A percentile compares a stretch with the other conserved stretches of the same genome.
phyloP scores from a whole-genome alignment of 2,329 filamentous ascomycete genomes.

The Alternaria longipes region DNA sequence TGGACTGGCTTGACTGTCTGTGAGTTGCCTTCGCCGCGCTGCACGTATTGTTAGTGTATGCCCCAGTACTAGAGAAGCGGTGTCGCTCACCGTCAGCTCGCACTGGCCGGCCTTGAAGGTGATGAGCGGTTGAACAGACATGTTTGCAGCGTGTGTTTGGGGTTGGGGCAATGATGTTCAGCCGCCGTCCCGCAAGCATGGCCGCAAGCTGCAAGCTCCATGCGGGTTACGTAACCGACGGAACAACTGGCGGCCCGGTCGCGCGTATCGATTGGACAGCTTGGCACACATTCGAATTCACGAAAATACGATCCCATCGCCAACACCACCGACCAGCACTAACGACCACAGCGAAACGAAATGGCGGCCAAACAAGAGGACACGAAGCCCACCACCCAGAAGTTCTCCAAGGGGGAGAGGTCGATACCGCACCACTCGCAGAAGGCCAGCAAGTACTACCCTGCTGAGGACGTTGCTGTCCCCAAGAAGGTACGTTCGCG shows the following conservation, averaged over 20 bases:
- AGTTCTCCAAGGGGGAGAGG: slow-evolving; percentile 96
- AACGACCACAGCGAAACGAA: slow-evolving; percentile 63
- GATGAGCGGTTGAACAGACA: slow-evolving; percentile 87
- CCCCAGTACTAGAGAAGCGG: background rate
- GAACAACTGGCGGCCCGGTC: slow-evolving; percentile 21
- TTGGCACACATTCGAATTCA: slow-evolving; percentile 25
- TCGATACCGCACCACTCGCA: slow-evolving; percentile 84
- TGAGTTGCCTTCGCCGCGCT: slow-evolving; percentile 38
- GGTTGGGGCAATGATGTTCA: slow-evolving; percentile 20
- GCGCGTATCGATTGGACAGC: slow-evolving; percentile 24
- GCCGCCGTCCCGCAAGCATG: background rate
- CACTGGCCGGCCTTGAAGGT: slow-evolving; percentile 97
- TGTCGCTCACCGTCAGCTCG: slow-evolving; percentile 75
- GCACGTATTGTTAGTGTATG: slow-evolving; percentile 28
- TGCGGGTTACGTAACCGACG: slow-evolving; percentile 16
- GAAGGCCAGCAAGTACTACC: slow-evolving; percentile 99
- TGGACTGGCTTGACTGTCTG: slow-evolving; percentile 75
- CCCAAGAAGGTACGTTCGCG: slow-evolving; percentile 87
- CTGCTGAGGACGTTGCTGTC: slow-evolving; percentile 87
- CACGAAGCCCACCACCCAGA: slow-evolving; percentile 72
- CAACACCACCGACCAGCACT: slow-evolving; percentile 30
- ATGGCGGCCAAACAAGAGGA: slow-evolving; percentile 67
- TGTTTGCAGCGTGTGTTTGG: slow-evolving; percentile 50
- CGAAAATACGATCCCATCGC: slow-evolving; percentile 23
- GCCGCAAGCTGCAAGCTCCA: slow-evolving; percentile 18